These are phyloP conservation scores for Dittrichia graveolens DNA, from an alignment of 129 eudicot species.

Conservation along the genomic window DNA sequence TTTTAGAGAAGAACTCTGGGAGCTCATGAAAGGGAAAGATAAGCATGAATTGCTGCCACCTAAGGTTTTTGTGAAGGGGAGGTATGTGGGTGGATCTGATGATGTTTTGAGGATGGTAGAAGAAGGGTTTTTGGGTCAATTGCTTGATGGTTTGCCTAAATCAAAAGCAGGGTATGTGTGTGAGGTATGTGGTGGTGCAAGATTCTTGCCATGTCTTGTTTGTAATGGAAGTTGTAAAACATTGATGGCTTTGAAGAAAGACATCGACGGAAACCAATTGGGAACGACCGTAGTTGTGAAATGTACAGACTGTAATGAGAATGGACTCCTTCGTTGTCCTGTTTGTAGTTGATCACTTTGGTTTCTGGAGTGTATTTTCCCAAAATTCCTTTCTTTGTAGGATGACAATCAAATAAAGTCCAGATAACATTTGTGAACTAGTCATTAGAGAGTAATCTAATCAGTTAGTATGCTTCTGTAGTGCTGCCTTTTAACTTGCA, in stretches of 20 bases:
- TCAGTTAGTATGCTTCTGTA: slow-evolving; percentile 6
- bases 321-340: slow-evolving; percentile 86
- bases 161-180: slow-evolving; percentile 57
- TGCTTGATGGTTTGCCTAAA: slow-evolving; percentile 71
- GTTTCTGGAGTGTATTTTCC: not conserved
- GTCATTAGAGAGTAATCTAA: not conserved
- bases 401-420: slow-evolving; percentile 29
- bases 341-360: slow-evolving; percentile 58
- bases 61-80: slow-evolving; percentile 72
- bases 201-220: slow-evolving; percentile 78
- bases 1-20: slow-evolving; percentile 69
- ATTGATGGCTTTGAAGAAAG: slow-evolving; percentile 41
- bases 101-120: slow-evolving; percentile 66
- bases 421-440: not conserved
- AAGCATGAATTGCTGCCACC: slow-evolving; percentile 56
- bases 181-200: slow-evolving; percentile 81
- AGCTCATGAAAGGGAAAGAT: slow-evolving; percentile 54
- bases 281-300: slow-evolving; percentile 44
- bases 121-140: slow-evolving; percentile 58
- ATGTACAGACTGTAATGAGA: slow-evolving; percentile 90
- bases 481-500: slow-evolving; percentile 18
- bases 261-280: slow-evolving; percentile 21
- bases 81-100: slow-evolving; percentile 78
- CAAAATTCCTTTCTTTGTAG: slow-evolving; percentile 7
- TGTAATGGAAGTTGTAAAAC: slow-evolving; percentile 93